phyloP scores from a whole-genome alignment of 1,139 yeast species.

The Lodderomyces margitis region DNA sequence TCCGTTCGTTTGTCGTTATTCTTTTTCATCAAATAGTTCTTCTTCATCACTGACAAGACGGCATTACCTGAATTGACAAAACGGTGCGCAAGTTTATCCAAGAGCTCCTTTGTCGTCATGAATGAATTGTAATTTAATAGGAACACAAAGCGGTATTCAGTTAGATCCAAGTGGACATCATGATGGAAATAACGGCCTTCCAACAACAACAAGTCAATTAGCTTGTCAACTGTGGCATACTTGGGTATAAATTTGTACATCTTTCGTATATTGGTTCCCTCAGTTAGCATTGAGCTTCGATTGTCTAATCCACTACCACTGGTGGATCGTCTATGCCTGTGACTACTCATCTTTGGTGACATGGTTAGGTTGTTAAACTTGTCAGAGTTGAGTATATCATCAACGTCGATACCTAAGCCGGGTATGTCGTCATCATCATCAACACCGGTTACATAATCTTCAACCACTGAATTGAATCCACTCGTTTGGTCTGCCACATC shows the following conservation, averaged over 20 bases:
- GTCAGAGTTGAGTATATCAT: constrained; percentile 43
- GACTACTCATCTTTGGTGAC: constrained; percentile 12
- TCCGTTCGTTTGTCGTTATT: constrained; percentile 9
- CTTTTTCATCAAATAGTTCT: constrained; percentile 16
- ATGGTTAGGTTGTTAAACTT: constrained; percentile 38
- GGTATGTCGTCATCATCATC: constrained; percentile 38
- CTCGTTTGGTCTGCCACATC: constrained; percentile 15
- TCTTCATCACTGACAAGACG: constrained; percentile 47
- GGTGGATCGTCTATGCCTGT: not conserved
- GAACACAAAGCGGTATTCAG: constrained; percentile 46
- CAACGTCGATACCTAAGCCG: constrained; percentile 48
- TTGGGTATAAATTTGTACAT: constrained; percentile 33
- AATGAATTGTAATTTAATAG: constrained; percentile 44
- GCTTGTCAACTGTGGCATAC: constrained; percentile 39
- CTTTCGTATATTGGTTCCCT: constrained; percentile 6
- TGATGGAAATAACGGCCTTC: constrained; percentile 41
- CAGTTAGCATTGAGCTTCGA: constrained; percentile 2
- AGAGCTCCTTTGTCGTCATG: constrained; percentile 41
- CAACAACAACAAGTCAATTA: constrained; percentile 41
- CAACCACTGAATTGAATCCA: constrained; percentile 17
- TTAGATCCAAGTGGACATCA: constrained; percentile 37
- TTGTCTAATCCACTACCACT: constrained; percentile 1
- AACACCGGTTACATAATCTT: constrained; percentile 21
- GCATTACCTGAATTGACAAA: constrained; percentile 49
- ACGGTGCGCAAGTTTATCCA: constrained; percentile 43